phyloP scores from a whole-genome alignment of 192 early-diverging fungal species.

The Backusella macrospora region DNA sequence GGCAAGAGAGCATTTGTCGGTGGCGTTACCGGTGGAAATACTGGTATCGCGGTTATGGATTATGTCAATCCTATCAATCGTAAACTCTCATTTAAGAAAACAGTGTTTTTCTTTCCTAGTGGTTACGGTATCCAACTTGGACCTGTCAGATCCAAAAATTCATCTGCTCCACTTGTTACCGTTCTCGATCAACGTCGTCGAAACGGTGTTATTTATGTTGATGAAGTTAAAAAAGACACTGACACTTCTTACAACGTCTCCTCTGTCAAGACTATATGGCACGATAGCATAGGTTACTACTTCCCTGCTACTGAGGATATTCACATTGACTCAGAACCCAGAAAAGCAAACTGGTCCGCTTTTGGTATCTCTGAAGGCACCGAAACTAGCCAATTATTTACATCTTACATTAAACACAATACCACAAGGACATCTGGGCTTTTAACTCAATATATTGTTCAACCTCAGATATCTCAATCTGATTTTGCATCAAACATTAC shows the following conservation, averaged over 20 bases:
- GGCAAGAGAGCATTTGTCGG: conserved; percentile 32
- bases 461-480: neutral
- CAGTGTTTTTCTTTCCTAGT: conserved; percentile 29
- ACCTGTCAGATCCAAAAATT: conserved; percentile 8
- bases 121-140: conserved; percentile 29
- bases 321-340: conserved; percentile 13
- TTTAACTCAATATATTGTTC: conserved; percentile 13
- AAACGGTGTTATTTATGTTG: conserved; percentile 25
- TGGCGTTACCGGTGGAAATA: conserved; percentile 22
- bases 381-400: conserved; percentile 27
- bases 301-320: conserved; percentile 15
- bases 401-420: conserved; percentile 16
- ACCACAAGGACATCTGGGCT: neutral
- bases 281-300: conserved; percentile 32
- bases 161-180: conserved; percentile 4
- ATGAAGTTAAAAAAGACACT: neutral
- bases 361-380: conserved; percentile 23
- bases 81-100: conserved; percentile 25
- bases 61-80: conserved; percentile 23
- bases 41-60: conserved; percentile 34
- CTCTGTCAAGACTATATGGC: conserved; percentile 22
- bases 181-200: conserved; percentile 30
- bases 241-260: conserved; percentile 12
- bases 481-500: conserved; percentile 2
- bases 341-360: conserved; percentile 25